Base-by-base conservation (phyloP, 345 rosid genomes). In the Leavenworthia alabamica region DNA sequence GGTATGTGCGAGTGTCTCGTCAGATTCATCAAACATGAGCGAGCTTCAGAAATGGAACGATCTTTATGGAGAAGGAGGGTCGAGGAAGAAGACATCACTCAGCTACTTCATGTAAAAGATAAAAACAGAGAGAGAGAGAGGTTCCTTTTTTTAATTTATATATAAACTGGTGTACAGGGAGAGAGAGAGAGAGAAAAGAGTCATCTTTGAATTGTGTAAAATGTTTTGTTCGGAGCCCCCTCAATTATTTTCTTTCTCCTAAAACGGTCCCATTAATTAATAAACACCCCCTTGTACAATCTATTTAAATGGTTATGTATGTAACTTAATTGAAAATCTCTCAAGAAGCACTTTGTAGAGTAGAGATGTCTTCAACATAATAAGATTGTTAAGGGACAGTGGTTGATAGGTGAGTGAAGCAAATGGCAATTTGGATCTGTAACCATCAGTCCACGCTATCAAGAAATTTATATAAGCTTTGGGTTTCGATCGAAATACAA, bases 1-100 rank as follows among this genome's bases (percentile, higher is more conserved):
- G 99, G 99, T 93, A 10, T 89, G 94, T n/a, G 99, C 99, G n/a
- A 93, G 99, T 33, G 97, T 93, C 56, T 84, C 99, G 26, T 80
- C 96, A 0, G 99, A 93, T 72, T 93, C 99, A 4, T 62, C 82
- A 26, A 93, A 84, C 59, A 93, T 89, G 96, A 93, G 73, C 19
- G 99, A 93, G 75, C 87, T 93, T 14, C 82, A 85, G 29, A 90
- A 87, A 49, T 93, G 99, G 99, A 93, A 93, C 52, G 97, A 93
- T 49, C 66, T 93, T 8, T 93, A 93, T 11, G 99, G 99, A 32
- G 99, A 93, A 77, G 99, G 99, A 37, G 97, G 99, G 2, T 85
- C 99, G 1, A 89, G 97, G 72, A 93, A 87, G 82, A 89, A 77
- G 80, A 78, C 61, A 23, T 82, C 96, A 23, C 83, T 87, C 0